Base-by-base conservation (phyloP, 1,139 yeast genomes). In the Sugiyamaella paludigena region DNA sequence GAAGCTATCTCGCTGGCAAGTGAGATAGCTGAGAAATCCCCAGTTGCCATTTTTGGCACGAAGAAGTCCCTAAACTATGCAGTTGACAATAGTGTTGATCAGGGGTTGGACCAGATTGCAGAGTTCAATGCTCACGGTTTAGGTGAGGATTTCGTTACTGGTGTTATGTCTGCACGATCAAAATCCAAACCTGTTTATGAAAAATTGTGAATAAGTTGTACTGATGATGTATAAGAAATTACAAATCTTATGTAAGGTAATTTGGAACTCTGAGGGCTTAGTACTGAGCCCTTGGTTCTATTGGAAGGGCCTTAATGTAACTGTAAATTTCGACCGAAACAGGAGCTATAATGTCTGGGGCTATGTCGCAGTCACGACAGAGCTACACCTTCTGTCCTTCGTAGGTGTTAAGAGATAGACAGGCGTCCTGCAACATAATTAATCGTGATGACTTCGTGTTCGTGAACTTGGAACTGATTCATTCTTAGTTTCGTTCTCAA, bases 31-130 rank as follows among this genome's bases (percentile, higher is more conserved):
- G 54, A 57, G 3, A 72, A 76, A 63, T 73, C 76, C 33, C 75
- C 73, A 9, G 82, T 86, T 70, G 88, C 88, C 16, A 72, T 85
- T 38, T 74, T 67, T 54, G 94, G 92, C 26, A 79, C 87, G 12
- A 85, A 86, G 66, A 72, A 71, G 48, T 67, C 77, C 47, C 63
- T 85, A 56, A 81, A 82, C 54, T 74, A 72, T 47, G 77, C 84
- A 48, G 58, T 75, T 19, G 76, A 77, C 53, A 74, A 69, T 11
- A 48, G 69, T 24, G 76, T 75, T 16, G 69, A 69, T 27, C 72
- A 75, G 32, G 84, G 87, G 0, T 71, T 85, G 61, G 65, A 65
- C 35, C 69, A 73, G 49, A 76, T 83, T 41, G 84, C 84, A 10
- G 67, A 67, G 24, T 79, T 70, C 64, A 84, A 84, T 60, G 71